These are phyloP conservation scores for Penicillium sclerotigenum DNA, from an alignment of 2,329 filamentous ascomycete genomes.

Conservation along the genomic window DNA sequence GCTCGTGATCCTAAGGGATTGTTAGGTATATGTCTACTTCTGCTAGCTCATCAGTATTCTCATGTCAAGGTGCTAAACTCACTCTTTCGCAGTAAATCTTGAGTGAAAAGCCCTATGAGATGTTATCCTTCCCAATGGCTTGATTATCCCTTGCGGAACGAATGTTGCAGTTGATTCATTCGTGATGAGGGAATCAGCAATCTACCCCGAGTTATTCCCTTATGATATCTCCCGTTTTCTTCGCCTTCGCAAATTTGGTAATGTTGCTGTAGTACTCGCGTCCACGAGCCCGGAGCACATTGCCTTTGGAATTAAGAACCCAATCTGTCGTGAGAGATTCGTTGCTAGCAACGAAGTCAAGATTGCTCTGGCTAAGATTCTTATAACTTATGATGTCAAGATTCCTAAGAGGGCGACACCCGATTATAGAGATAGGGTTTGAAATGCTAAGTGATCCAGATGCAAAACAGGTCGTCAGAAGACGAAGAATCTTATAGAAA, in stretches of 20 bases:
- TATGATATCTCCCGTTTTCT: background rate
- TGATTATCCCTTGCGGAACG: background rate
- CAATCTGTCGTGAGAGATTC: constrained; percentile 30
- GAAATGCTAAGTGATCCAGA: background rate
- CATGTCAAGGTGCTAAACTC: background rate
- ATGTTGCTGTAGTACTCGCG: background rate
- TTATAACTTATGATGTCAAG: background rate
- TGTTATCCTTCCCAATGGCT: background rate
- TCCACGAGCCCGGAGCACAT: constrained; percentile 1
- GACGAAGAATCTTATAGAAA: background rate
- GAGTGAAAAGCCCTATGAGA: background rate
- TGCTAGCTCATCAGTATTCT: background rate
- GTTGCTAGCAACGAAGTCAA: constrained; percentile 30
- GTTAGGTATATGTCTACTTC: background rate
- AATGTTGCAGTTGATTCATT: background rate
- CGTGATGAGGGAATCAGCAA: background rate
- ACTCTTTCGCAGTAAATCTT: background rate
- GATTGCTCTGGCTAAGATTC: constrained; percentile 12
- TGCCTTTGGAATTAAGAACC: constrained; percentile 27
- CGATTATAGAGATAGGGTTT: background rate
- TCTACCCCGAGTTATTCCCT: background rate
- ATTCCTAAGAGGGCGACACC: background rate
- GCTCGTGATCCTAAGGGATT: background rate
- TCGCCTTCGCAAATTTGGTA: background rate
- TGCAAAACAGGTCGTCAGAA: background rate